Evolutionary conservation across 352 stramenopile genomes (phyloP), one percentile per base, ranked within the genome.

Genomic region (Phytophthora sojae): DNA sequence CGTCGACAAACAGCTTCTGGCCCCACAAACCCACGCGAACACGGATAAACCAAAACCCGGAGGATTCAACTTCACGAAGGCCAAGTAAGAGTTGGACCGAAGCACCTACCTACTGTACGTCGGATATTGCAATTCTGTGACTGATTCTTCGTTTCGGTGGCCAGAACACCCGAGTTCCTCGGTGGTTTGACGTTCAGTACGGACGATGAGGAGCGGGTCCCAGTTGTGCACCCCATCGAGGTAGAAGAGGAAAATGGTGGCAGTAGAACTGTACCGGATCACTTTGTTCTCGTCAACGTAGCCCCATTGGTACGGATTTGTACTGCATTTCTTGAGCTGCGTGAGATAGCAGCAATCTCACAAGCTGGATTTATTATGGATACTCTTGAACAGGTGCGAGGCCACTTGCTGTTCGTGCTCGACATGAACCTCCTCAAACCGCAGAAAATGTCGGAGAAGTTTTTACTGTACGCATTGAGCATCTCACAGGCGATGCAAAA

Each of bases 11-110:
- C 62, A 77, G 54, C 73, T 88, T 4, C 23, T 80, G 29, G 23
- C 29, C 3, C 17, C 54, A 29, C 21, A 17, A 15, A 3, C 11
- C 6, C 51, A 26, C 15, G 32, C 49, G 23, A 23, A 42, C n/a
- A 0, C 21, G 53, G 8, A 25, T 11, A 64, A 61, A 7, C 19
- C 59, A 19, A 60, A 61, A 42, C 6, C 32, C 14, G 57, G 50
- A 5, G 58, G 59, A 7, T 94, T 93, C 58, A 79, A 93, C 69
- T 94, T 94, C 58, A 90, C 78, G 14, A 81, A 86, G 19, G 79
- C 77, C 58, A 87, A 76, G 86, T 92, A 61, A 26, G 23, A 14
- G 32, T 11, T n/a, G n/a, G n/a, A n/a, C 32, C 8, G 9, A 4
- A 39, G 8, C 14, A 39, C 12, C 39, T 47, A n/a, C n/a, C n/a